Conservation (phyloP, 805 yeast genomes). For the Starmera dryadoides region DNA sequence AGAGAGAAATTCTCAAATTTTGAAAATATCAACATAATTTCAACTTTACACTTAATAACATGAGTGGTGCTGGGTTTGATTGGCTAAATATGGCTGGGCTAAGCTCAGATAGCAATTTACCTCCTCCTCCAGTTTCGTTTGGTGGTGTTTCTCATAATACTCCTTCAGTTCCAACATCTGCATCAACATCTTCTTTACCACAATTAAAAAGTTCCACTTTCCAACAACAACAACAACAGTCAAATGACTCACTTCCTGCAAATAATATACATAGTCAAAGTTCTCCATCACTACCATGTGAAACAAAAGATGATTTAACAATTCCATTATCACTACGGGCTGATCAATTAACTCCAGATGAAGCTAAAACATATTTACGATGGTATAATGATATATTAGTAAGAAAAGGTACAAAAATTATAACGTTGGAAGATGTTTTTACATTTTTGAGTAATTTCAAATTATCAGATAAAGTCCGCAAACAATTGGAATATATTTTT, state of each 20-base stretch:
- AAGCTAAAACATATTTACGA: conserved; percentile 76
- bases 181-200: conserved; percentile 8
- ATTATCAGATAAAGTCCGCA: conserved; percentile 42
- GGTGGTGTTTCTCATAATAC: conserved; percentile 15
- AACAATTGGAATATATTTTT: conserved; percentile 44
- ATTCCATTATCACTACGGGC: conserved; percentile 61
- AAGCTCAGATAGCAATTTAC: conserved; percentile 21
- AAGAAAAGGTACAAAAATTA: conserved; percentile 58
- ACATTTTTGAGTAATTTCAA: conserved; percentile 73
- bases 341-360: conserved; percentile 67
- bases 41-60: too few species aligned
- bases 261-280: not conserved
- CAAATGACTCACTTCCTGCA: conserved; percentile 1
- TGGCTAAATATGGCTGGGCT: conserved; percentile 43
- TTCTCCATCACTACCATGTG: conserved; percentile 7
- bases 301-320: conserved; percentile 28
- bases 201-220: conserved; percentile 1
- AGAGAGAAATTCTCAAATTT: too few species aligned
- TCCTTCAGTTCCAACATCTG: conserved; percentile 16
- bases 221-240: conserved; percentile 1
- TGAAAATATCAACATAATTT: too few species aligned
- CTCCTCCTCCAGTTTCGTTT: conserved; percentile 49
- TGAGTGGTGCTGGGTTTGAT: conserved; percentile 34
- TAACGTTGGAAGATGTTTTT: conserved; percentile 72
- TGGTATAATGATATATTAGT: conserved; percentile 88